Evolutionary conservation across 2,329 filamentous ascomycete species (phyloP).

Genomic region (Metarhizium sp.): DNA sequence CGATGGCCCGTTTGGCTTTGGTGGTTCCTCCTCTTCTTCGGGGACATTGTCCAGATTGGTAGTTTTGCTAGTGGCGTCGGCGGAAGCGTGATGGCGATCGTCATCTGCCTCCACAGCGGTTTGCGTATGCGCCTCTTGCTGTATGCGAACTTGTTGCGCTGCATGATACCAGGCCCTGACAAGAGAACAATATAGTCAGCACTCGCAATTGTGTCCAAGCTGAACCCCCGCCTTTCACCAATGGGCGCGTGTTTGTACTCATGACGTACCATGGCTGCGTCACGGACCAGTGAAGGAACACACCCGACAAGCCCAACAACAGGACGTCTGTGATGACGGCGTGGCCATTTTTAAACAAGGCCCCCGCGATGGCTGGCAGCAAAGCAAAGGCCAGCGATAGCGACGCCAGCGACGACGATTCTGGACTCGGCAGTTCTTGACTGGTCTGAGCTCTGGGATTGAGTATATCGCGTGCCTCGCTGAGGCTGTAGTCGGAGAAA

Average conservation of each 20-base stretch:
- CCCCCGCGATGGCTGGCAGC: slow-evolving; percentile 73
- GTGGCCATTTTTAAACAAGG: slow-evolving; percentile 78
- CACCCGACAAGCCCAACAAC: slow-evolving; percentile 65
- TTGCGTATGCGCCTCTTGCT: slow-evolving; percentile 31
- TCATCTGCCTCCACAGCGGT: slow-evolving; percentile 1
- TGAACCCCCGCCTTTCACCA: not conserved
- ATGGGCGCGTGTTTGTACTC: not conserved
- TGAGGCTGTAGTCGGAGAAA: slow-evolving; percentile 66
- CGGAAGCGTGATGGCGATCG: not conserved
- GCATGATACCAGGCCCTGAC: slow-evolving; percentile 64
- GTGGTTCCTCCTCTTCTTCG: not conserved
- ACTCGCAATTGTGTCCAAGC: not conserved
- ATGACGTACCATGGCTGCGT: slow-evolving; percentile 70
- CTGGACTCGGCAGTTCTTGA: slow-evolving; percentile 30
- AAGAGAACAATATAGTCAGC: not conserved
- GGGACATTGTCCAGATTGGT: slow-evolving; percentile 32
- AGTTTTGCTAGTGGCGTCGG: slow-evolving; percentile 33
- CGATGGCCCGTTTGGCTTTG: not conserved
- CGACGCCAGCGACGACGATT: slow-evolving; percentile 64
- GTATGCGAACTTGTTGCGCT: slow-evolving; percentile 52
- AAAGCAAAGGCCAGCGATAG: slow-evolving; percentile 77
- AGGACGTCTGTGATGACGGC: slow-evolving; percentile 78
- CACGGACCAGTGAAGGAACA: slow-evolving; percentile 90
- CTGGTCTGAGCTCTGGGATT: slow-evolving; percentile 31
- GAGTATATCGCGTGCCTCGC: slow-evolving; percentile 62